Conservation (phyloP, 2,329 filamentous ascomycete species). For the Pseudohalonectria lignicola region DNA sequence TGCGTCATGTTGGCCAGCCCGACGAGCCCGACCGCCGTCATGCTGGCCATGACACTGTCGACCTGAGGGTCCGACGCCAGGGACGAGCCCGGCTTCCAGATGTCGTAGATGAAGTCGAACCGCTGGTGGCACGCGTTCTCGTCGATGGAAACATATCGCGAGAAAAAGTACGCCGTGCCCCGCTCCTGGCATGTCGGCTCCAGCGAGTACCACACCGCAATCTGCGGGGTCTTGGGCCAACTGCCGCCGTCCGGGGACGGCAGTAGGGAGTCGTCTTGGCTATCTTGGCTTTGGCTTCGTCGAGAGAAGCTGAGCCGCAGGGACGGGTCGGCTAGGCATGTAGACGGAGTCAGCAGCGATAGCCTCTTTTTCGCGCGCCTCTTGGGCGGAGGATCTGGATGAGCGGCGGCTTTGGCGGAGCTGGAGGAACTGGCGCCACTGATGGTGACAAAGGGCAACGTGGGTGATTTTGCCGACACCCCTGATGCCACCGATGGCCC, state of each 20-base stretch:
- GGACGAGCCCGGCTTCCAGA: slow-evolving; percentile 33
- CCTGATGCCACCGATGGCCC: neutral
- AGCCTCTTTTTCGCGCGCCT: neutral
- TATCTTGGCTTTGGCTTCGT: too few species aligned
- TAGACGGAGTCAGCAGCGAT: neutral
- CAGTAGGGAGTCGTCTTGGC: slow-evolving; percentile 14
- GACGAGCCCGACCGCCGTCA: slow-evolving; percentile 43
- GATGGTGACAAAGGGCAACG: neutral
- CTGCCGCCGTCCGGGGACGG: slow-evolving; percentile 20
- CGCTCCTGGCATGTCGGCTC: slow-evolving; percentile 26
- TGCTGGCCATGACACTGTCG: slow-evolving; percentile 38
- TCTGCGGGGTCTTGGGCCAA: slow-evolving; percentile 17
- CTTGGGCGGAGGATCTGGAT: neutral
- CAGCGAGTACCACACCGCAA: slow-evolving; percentile 18
- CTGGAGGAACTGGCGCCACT: neutral
- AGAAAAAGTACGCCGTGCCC: slow-evolving; percentile 38
- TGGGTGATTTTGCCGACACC: too few species aligned
- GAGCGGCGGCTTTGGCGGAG: neutral
- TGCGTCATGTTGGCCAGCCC: slow-evolving; percentile 35
- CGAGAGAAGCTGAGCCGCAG: slow-evolving; percentile 12
- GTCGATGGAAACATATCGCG: slow-evolving; percentile 35
- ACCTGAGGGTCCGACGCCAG: slow-evolving; percentile 16
- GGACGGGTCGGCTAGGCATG: neutral
- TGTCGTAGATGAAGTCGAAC: slow-evolving; percentile 40
- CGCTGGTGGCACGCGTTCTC: slow-evolving; percentile 34